Evolutionary conservation across 2,329 filamentous ascomycete genomes (phyloP), one percentile per base, ranked within the genome.

Genomic region (Drechslerella coelobrocha): DNA sequence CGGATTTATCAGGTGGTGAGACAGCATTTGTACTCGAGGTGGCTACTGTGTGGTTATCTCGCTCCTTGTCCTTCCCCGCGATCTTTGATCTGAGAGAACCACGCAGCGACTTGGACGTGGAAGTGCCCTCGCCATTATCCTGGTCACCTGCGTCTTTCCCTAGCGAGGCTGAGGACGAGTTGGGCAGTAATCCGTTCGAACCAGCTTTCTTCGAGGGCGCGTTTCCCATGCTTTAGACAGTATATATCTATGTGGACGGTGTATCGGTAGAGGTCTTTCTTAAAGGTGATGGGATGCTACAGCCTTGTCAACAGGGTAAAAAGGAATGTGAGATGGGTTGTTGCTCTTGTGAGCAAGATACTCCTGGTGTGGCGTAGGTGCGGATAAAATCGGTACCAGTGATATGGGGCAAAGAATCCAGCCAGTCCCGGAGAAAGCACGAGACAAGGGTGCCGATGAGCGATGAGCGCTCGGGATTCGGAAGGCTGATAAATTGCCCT

Each of bases 81-180:
- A 76, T 75, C 66, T 76, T 76, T n/a, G 61, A 73, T 39, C 74
- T 73, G 29, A 76, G 57, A 26, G 74, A 75, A 47, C 65, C 75
- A 39, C 75, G 73, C 43, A 76, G 29, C 23, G 74, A 75, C 68
- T 75, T 73, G 9, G 72, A 65, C 23, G 74, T 65, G 55, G 73
- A 73, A 71, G 72, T 24, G 37, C 68, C 47, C 54, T 54, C 72
- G 60, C 63, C 51, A 72, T 73, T 60, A 59, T 61, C 41, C 48
- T 62, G 31, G 45, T 63, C 60, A 50, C 52, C 62, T 56, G 48
- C 34, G 31, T 72, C 66, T 47, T 59, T 63, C 37, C 73, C 72
- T 21, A 62, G 48, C 31, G 66, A 63, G 34, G 59, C 57, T 17
- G 57, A 63, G 27, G 57, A 63, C 2, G 45, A 59, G 51, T 62